These are phyloP conservation scores for Diplotaxis tenuifolia DNA, from an alignment of 345 rosid genomes.

Conservation along the genomic window DNA sequence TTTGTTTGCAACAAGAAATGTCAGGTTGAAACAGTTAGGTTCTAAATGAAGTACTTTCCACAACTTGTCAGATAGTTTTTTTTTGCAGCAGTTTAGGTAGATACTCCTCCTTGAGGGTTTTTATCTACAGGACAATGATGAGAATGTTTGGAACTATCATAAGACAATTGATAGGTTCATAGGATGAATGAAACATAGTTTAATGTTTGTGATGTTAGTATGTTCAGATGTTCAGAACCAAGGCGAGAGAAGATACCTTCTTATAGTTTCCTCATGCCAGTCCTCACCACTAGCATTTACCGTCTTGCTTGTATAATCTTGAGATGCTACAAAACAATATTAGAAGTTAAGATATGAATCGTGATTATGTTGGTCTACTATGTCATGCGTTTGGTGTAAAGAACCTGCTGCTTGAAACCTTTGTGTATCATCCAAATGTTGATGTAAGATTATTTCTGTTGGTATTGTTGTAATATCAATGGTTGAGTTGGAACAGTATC, in stretches of 20 bases:
- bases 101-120: slow-evolving; percentile 37
- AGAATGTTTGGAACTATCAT: not conserved
- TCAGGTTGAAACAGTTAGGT: too few species aligned
- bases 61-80: slow-evolving; percentile 34
- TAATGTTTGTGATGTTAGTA: slow-evolving; percentile 9
- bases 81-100: slow-evolving; percentile 37
- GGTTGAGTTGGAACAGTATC: too few species aligned
- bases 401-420: too few species aligned
- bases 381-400: too few species aligned
- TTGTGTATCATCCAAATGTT: too few species aligned
- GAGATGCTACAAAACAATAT: slow-evolving; percentile 49
- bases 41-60: slow-evolving; percentile 35
- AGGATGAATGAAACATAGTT: not conserved
- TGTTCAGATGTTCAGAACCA: too few species aligned
- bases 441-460: too few species aligned
- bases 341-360: too few species aligned
- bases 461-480: too few species aligned
- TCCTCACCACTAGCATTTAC: slow-evolving; percentile 53
- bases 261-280: slow-evolving; percentile 87
- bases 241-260: slow-evolving; percentile 65
- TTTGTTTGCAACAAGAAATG: too few species aligned
- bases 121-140: slow-evolving; percentile 32
- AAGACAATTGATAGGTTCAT: not conserved
- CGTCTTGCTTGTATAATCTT: too few species aligned
- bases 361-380: too few species aligned